Evolutionary conservation across 257 asterid species (phyloP).

Genomic region (Gentiana macrophylla): DNA sequence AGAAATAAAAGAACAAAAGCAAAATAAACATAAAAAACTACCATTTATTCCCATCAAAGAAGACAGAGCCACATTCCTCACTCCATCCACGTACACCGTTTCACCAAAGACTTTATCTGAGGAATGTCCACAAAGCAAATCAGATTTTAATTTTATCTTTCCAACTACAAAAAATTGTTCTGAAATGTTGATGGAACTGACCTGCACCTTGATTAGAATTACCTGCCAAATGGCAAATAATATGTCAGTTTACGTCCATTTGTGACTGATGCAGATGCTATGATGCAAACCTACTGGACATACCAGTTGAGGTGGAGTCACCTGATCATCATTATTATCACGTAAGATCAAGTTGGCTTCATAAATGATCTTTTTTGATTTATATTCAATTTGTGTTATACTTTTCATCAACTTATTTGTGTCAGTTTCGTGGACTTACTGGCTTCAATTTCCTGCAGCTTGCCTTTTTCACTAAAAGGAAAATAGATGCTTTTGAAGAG

Average conservation of each 20-base stretch:
- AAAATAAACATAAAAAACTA: constrained; percentile 10
- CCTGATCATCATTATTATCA: constrained; percentile 79
- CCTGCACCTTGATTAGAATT: too few species aligned
- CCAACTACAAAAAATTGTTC: too few species aligned
- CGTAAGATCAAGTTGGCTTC: constrained; percentile 19
- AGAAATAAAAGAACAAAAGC: not conserved
- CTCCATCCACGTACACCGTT: constrained; percentile 78
- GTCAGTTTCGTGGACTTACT: not conserved
- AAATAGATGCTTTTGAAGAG: constrained; percentile 65
- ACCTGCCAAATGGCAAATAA: too few species aligned
- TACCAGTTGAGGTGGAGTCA: constrained; percentile 82
- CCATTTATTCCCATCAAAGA: constrained; percentile 97
- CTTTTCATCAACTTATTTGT: not conserved
- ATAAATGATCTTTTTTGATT: not conserved
- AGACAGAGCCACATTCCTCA: constrained; percentile 83
- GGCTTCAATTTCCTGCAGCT: constrained; percentile 30
- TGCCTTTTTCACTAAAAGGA: constrained; percentile 66
- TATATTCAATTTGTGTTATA: too few species aligned
- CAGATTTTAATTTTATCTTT: too few species aligned
- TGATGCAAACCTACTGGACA: constrained; percentile 58
- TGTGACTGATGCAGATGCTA: constrained; percentile 33
- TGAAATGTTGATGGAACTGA: too few species aligned
- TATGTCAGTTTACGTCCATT: not conserved
- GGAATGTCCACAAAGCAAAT: not conserved
- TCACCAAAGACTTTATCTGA: constrained; percentile 90